Evolutionary conservation across 2,329 filamentous ascomycete genomes (phyloP).

Genomic region (Ascosphaera apis): DNA sequence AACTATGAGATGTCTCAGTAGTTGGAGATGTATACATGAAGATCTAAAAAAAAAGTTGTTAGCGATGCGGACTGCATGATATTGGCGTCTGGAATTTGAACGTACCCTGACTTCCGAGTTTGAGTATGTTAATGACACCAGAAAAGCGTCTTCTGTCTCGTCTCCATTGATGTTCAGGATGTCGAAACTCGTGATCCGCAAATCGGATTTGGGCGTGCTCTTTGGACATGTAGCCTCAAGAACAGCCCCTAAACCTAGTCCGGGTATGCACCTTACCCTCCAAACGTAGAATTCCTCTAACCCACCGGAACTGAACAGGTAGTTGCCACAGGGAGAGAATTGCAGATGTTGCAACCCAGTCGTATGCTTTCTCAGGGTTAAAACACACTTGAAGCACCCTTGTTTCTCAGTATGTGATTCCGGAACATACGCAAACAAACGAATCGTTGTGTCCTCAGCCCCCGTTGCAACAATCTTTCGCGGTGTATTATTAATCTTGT

Average conservation of each 20-base stretch:
- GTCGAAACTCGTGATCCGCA: conserved; percentile 66
- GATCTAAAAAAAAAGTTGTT: conserved; percentile 14
- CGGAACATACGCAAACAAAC: conserved; percentile 30
- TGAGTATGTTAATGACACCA: conserved; percentile 54
- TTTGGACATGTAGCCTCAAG: conserved; percentile 28
- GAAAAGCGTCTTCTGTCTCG: conserved; percentile 17
- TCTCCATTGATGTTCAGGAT: conserved; percentile 16
- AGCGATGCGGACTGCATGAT: not conserved
- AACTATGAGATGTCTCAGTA: conserved; percentile 5
- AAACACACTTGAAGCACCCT: conserved; percentile 26
- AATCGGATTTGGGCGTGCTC: conserved; percentile 32
- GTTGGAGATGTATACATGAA: conserved; percentile 18
- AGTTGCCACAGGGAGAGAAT: conserved; percentile 44
- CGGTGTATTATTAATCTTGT: conserved; percentile 1
- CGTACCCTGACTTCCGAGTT: conserved; percentile 51
- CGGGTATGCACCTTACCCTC: conserved; percentile 36
- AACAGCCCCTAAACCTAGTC: conserved; percentile 28
- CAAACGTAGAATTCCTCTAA: conserved; percentile 80
- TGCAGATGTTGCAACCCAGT: conserved; percentile 61
- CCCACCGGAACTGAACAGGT: conserved; percentile 68
- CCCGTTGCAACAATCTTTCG: conserved; percentile 37
- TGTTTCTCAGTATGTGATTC: conserved; percentile 5
- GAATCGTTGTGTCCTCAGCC: conserved; percentile 50
- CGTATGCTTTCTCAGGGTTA: conserved; percentile 52
- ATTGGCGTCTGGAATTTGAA: conserved; percentile 1